phyloP scores from a whole-genome alignment of 495 filamentous ascomycete species.

The Penicillium soppii region DNA sequence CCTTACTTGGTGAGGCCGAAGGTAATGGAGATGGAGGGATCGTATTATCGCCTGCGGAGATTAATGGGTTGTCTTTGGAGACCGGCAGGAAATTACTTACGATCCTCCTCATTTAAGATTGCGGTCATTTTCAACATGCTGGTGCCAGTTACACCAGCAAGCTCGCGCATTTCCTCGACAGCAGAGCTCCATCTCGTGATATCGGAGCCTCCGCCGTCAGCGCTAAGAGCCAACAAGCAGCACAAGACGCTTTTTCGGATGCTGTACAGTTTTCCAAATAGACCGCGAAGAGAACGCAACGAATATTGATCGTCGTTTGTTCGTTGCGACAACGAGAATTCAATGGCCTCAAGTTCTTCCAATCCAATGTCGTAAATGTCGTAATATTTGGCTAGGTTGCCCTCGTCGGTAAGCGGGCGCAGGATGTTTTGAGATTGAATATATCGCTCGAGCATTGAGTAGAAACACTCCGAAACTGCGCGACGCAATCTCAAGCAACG shows the following conservation, averaged over 20 bases:
- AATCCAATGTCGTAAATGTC: conserved; percentile 89
- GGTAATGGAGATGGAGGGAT: conserved; percentile 64
- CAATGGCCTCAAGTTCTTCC: conserved; percentile 69
- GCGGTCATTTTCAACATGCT: conserved; percentile 59
- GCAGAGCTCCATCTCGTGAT: conserved; percentile 77
- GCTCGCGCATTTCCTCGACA: conserved; percentile 67
- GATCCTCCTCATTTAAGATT: conserved; percentile 81
- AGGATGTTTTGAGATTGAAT: conserved; percentile 64
- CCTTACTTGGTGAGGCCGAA: conserved; percentile 71
- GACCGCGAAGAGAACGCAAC: conserved; percentile 72
- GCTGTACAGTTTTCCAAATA: conserved; percentile 75
- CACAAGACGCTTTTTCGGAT: conserved; percentile 82
- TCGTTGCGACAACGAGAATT: conserved; percentile 56
- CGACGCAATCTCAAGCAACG: conserved; percentile 78
- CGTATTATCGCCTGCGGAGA: conserved; percentile 34
- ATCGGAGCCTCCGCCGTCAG: conserved; percentile 79
- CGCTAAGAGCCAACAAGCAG: conserved; percentile 80
- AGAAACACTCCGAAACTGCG: conserved; percentile 65
- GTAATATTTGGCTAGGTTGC: conserved; percentile 83
- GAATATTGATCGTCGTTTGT: conserved; percentile 75
- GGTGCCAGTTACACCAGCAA: conserved; percentile 55
- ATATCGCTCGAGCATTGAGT: conserved; percentile 66
- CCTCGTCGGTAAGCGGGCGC: conserved; percentile 68
- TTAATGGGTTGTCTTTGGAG: conserved; percentile 23
- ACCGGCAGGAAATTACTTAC: conserved; percentile 48